These are phyloP conservation scores for Hortiboletus rubellus DNA, from an alignment of 1,284 basidiomycete species.

Conservation along the genomic window DNA sequence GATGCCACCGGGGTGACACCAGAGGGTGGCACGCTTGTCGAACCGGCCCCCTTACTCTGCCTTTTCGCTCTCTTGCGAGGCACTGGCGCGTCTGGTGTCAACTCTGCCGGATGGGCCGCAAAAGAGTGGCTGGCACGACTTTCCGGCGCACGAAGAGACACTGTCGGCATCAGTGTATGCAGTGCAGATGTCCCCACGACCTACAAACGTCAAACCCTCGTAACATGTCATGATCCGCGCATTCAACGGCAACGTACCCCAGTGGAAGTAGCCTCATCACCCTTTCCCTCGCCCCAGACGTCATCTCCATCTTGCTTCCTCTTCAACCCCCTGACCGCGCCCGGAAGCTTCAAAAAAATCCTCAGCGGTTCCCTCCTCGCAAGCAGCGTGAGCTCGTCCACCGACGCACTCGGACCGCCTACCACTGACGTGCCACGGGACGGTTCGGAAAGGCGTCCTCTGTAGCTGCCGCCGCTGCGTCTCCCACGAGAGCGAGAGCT, in stretches of 20 bases:
- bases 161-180: neutral
- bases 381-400: slow-evolving; percentile 20
- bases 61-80: no score
- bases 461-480: no score
- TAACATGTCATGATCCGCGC: neutral
- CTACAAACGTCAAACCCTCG: slow-evolving; percentile 1
- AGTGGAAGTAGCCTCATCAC: neutral
- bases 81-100: no score
- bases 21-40: neutral
- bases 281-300: neutral
- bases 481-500: no score
- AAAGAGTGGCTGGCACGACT: no score
- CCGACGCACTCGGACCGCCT: slow-evolving; percentile 27
- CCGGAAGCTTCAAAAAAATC: slow-evolving; percentile 10
- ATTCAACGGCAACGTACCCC: neutral
- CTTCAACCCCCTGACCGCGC: slow-evolving; percentile 11
- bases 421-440: no score
- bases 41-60: neutral
- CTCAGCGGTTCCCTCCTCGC: slow-evolving; percentile 16
- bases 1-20: neutral
- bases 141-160: no score
- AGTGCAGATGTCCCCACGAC: neutral
- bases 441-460: no score
- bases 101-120: no score
- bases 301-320: slow-evolving; percentile 15